A percentile compares a stretch with the other conserved stretches of the same genome.
These are phyloP conservation scores for Tetrahymena borealis DNA, from an alignment of 73 alveolate species.

Conservation along the genomic window DNA sequence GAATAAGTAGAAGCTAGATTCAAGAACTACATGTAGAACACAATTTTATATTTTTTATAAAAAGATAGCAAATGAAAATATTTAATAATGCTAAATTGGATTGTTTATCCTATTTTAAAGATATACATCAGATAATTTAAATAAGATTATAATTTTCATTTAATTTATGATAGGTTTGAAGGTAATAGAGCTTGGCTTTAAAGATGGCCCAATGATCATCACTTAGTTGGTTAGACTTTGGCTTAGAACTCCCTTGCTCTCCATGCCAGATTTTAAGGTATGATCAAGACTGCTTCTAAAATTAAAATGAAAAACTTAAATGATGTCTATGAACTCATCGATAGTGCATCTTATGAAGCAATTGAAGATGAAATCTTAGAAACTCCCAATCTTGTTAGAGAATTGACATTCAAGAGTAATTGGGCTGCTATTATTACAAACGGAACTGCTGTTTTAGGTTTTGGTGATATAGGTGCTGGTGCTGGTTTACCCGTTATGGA, in stretches of 20 bases:
- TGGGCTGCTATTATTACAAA: conserved; percentile 61
- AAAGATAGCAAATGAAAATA: no score
- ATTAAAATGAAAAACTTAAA: conserved; percentile 36
- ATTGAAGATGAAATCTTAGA: conserved; percentile 29
- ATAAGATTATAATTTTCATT: not conserved
- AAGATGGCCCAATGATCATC: conserved; percentile 42
- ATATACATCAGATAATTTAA: not conserved
- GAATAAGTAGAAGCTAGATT: not conserved
- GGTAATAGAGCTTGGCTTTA: conserved; percentile 54
- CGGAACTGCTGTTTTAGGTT: conserved; percentile 78
- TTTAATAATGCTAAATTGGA: no score
- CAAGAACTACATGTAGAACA: not conserved
- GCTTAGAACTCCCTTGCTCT: conserved; percentile 47
- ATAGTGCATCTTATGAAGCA: conserved; percentile 44
- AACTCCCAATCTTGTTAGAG: conserved; percentile 43
- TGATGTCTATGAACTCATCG: conserved; percentile 31
- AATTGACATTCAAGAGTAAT: conserved; percentile 57
- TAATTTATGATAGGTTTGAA: not conserved
- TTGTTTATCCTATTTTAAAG: not conserved
- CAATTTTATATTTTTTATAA: no score
- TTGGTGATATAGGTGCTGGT: conserved; percentile 77
- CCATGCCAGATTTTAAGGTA: conserved; percentile 55
- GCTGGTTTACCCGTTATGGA: conserved; percentile 88
- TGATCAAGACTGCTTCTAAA: conserved; percentile 49
- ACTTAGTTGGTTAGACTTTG: conserved; percentile 15